Evolutionary conservation across 1,139 yeast genomes (phyloP), one percentile per base, ranked within the genome.

Genomic region (Suhomyces coccinellae): DNA sequence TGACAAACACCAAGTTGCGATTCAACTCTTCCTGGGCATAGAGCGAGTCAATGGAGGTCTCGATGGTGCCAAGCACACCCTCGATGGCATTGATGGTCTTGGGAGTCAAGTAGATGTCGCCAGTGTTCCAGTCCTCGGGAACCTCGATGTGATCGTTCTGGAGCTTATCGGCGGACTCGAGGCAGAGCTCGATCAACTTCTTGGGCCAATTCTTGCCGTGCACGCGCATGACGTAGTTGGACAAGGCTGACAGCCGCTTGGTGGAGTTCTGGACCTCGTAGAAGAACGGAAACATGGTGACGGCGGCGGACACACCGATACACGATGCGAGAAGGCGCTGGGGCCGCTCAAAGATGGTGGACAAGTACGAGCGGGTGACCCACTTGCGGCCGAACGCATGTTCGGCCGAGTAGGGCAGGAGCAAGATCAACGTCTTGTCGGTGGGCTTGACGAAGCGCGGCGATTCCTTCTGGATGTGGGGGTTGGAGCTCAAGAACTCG

Each of bases 331-430:
- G 70, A 41, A 88, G 67, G 38, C 96, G 69, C 64, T 88, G 93
- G 0, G 96, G 96, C 39, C 95, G 70, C 62, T 88, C 96, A 28
- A 88, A 95, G 38, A 88, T 84, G 0, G 93, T 81, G 16, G 84
- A 71, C 39, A 79, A 65, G 56, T 85, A 85, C 1, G 82, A 66
- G 58, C 85, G 85, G 9, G 89, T 71, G 2, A 83, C 89, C 96
- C 96, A 87, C 41, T 73, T 71, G 38, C 96, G 71, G 10, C 89
- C 83, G 61, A 86, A 87, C 3, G 81, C 80, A 63, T 87, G 95
- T 52, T 80, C 80, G 1, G 83, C 66, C 1, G 85, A 79, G 49
- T 74, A 73, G 0, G 87, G 87, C 0, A 86, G 80, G 32, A 83
- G 57, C 11, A 83, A 67, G 13, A 82, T 69, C 46, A 80, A 69